Percentiles rank a stretch among this genome's conserved stretches.
These are phyloP conservation scores for Gentiana macrophylla DNA, from an alignment of 257 asterid species.

Conservation along the genomic window DNA sequence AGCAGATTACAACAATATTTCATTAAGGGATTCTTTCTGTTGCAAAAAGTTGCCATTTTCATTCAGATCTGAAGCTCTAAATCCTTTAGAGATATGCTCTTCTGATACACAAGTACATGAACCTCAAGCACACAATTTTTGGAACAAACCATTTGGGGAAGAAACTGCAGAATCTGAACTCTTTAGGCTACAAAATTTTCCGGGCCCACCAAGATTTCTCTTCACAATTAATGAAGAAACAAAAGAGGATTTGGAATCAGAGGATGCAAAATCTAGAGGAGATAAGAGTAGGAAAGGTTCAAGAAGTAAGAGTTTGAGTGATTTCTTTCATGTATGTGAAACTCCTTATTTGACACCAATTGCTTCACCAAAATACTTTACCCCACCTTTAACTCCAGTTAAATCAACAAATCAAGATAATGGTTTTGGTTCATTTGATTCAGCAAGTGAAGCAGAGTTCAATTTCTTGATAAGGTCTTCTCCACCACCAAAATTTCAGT, in stretches of 20 bases:
- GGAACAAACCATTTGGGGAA: conserved; percentile 24
- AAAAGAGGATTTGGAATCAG: conserved; percentile 66
- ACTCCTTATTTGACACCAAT: conserved; percentile 63
- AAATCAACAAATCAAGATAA: no score
- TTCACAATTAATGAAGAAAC: conserved; percentile 72
- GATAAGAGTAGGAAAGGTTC: conserved; percentile 25
- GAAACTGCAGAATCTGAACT: conserved; percentile 18
- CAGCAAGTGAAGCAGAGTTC: conserved; percentile 35
- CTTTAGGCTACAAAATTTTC: conserved; percentile 18
- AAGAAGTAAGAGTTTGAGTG: conserved; percentile 34
- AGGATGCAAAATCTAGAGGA: conserved; percentile 35
- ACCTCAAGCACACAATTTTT: conserved; percentile 29
- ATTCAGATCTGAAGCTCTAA: conserved; percentile 16
- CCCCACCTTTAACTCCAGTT: conserved; percentile 59
- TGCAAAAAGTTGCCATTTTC: conserved; percentile 28
- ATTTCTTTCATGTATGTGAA: conserved; percentile 32
- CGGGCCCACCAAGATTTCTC: conserved; percentile 45
- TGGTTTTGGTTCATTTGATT: conserved; percentile 15
- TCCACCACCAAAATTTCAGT: conserved; percentile 36
- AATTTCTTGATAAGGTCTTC: conserved; percentile 20
- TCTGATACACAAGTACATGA: conserved; percentile 30
- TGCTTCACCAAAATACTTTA: conserved; percentile 50
- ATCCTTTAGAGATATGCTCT: conserved; percentile 4
- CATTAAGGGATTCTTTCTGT: conserved; percentile 19
- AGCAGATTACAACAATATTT: conserved; percentile 18